phyloP scores from a whole-genome alignment of 768 basidiomycete genomes.

The Boletus huronensis region DNA sequence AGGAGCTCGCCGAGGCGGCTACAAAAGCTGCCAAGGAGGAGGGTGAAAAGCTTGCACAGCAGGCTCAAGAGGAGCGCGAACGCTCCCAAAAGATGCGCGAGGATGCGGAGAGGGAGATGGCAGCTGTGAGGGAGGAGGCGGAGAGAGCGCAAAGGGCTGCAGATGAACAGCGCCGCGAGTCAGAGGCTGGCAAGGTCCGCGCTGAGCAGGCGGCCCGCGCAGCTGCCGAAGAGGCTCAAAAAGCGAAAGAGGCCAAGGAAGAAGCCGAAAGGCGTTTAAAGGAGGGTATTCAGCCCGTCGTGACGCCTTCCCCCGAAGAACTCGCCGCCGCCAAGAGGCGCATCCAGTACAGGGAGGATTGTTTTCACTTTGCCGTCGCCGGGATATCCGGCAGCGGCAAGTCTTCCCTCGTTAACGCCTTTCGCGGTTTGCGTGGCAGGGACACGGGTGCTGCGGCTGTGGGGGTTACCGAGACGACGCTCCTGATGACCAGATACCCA shows the following conservation, averaged over 20 bases:
- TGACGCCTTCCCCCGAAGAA: constrained; percentile 12
- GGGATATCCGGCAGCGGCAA: constrained; percentile 36
- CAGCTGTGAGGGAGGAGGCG: constrained; percentile 10
- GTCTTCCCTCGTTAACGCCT: constrained; percentile 36
- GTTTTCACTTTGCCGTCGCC: constrained; percentile 35
- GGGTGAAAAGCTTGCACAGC: constrained; percentile 2
- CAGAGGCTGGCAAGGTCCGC: constrained; percentile 12
- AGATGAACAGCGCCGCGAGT: constrained; percentile 17
- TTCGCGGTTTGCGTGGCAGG: constrained; percentile 29
- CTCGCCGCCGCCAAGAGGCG: constrained; percentile 15
- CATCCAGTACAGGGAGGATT: constrained; percentile 24
- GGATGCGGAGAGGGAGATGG: constrained; percentile 16
- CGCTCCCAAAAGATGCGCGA: constrained; percentile 9
- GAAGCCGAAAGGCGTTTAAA: constrained; percentile 19
- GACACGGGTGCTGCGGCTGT: constrained; percentile 17
- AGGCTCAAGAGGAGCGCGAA: constrained; percentile 15
- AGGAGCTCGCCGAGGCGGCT: constrained; percentile 11
- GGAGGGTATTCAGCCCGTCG: constrained; percentile 24
- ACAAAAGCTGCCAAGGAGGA: constrained; percentile 14
- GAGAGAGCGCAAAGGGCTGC: constrained; percentile 11
- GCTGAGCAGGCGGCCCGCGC: constrained; percentile 15
- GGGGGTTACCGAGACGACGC: constrained; percentile 19
- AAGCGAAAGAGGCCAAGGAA: constrained; percentile 3
- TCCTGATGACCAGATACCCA: constrained; percentile 11
- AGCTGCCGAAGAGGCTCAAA: constrained; percentile 13